Evolutionary conservation across 164 flowering plant genomes (phyloP).

Genomic region (Vitis vinifera): DNA sequence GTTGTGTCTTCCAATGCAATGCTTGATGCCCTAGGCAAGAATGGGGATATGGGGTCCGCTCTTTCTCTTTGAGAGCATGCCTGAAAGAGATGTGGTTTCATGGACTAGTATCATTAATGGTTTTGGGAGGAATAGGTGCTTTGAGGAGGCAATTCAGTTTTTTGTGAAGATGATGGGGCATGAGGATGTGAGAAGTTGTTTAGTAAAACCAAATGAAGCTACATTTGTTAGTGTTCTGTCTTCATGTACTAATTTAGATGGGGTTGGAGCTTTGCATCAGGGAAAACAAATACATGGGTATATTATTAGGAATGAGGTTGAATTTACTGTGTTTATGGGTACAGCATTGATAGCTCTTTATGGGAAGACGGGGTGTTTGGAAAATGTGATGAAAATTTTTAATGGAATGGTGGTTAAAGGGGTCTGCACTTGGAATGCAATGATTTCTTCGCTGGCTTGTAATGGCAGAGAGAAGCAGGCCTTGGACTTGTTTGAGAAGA

Average conservation of each 20-base stretch:
- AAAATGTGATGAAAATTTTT: slow-evolving; percentile 41
- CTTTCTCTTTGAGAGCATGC: slow-evolving; percentile 51
- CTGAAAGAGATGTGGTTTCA: slow-evolving; percentile 57
- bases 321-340: slow-evolving; percentile 42
- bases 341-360: slow-evolving; percentile 69
- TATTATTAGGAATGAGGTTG: slow-evolving; percentile 37
- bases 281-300: slow-evolving; percentile 78
- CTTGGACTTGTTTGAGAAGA: slow-evolving; percentile 51
- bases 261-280: slow-evolving; percentile 31
- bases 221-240: slow-evolving; percentile 71
- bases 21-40: slow-evolving; percentile 60
- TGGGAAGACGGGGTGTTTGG: slow-evolving; percentile 60
- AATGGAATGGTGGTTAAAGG: slow-evolving; percentile 33
- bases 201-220: slow-evolving; percentile 70
- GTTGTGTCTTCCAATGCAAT: slow-evolving; percentile 60
- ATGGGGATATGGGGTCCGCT: slow-evolving; percentile 63
- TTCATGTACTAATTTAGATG: slow-evolving; percentile 50
- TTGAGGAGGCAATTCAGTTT: slow-evolving; percentile 42
- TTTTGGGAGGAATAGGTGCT: slow-evolving; percentile 40
- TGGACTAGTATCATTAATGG: slow-evolving; percentile 83
- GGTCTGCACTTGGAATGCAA: slow-evolving; percentile 80
- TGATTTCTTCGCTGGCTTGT: slow-evolving; percentile 60
- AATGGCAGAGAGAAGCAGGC: slow-evolving; percentile 61
- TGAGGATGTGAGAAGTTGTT: slow-evolving; percentile 25
- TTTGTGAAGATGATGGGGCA: slow-evolving; percentile 56